Conservation (phyloP, 208 protist species). For the Paratrypanosoma confusum region DNA sequence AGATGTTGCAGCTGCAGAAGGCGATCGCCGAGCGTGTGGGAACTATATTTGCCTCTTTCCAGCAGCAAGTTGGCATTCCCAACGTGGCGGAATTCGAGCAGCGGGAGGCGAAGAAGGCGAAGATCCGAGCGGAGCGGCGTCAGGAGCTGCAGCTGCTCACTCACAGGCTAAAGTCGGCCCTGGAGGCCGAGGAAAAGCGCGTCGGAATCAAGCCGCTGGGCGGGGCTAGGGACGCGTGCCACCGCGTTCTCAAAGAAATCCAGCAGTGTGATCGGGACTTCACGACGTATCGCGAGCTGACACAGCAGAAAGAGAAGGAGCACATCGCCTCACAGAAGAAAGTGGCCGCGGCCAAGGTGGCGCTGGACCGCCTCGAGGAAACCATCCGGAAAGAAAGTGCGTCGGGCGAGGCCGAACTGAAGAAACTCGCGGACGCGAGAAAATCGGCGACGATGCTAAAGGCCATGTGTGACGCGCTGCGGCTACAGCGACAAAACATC, state of each 20-base stretch:
- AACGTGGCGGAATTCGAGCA: conserved; percentile 88
- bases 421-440: conserved; percentile 40
- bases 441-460: conserved; percentile 57
- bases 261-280: conserved; percentile 49
- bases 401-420: conserved; percentile 41
- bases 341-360: conserved; percentile 18
- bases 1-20: conserved; percentile 32
- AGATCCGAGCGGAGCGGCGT: conserved; percentile 48
- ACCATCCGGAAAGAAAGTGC: conserved; percentile 39
- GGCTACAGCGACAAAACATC: conserved; percentile 56
- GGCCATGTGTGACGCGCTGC: conserved; percentile 70
- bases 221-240: conserved; percentile 26
- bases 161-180: conserved; percentile 61
- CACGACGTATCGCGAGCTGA: conserved; percentile 31
- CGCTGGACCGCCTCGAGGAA: conserved; percentile 50
- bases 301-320: conserved; percentile 39
- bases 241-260: conserved; percentile 33
- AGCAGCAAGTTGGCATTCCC: conserved; percentile 62
- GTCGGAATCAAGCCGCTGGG: conserved; percentile 20
- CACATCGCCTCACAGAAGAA: conserved; percentile 19
- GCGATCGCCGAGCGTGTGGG: conserved; percentile 70
- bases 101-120: conserved; percentile 21
- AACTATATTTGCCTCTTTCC: conserved; percentile 85
- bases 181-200: conserved; percentile 60
- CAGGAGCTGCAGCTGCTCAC: conserved; percentile 66